phyloP scores from a whole-genome alignment of 176 grass and related monocot genomes.

The Tillandsia fasciculata region DNA sequence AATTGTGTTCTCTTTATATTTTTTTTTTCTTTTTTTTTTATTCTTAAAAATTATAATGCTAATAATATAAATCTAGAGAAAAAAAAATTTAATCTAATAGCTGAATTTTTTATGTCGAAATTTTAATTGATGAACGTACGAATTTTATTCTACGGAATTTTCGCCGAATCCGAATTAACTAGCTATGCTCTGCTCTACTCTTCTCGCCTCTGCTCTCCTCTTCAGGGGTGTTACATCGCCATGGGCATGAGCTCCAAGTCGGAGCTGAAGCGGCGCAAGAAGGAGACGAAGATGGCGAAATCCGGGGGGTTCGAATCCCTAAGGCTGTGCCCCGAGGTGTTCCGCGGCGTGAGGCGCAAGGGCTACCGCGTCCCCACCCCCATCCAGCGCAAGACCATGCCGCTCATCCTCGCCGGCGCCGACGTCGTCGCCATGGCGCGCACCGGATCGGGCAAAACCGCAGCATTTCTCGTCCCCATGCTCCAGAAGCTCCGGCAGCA shows the following conservation, averaged over 20 bases:
- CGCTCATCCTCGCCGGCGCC: slow-evolving; percentile 64
- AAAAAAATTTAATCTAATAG: too few species aligned
- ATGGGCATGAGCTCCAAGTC: slow-evolving; percentile 22
- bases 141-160: too few species aligned
- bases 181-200: too few species aligned
- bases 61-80: too few species aligned
- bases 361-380: slow-evolving; percentile 94
- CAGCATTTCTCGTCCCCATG: slow-evolving; percentile 89
- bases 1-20: too few species aligned
- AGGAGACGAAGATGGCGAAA: slow-evolving; percentile 58
- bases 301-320: slow-evolving; percentile 92
- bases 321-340: slow-evolving; percentile 73
- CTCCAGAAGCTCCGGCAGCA: slow-evolving; percentile 79
- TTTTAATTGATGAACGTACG: too few species aligned
- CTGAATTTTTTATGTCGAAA: too few species aligned
- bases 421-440: slow-evolving; percentile 94
- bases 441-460: slow-evolving; percentile 88
- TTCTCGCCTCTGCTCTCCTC: too few species aligned
- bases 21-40: too few species aligned
- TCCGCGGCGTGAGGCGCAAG: slow-evolving; percentile 69
- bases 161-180: too few species aligned
- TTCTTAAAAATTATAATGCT: too few species aligned
- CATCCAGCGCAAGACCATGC: slow-evolving; percentile 92
- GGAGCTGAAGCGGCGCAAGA: slow-evolving; percentile 26
- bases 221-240: not conserved